These are phyloP conservation scores for Aspergillus steynii DNA, from an alignment of 495 filamentous ascomycete genomes.

Conservation along the genomic window DNA sequence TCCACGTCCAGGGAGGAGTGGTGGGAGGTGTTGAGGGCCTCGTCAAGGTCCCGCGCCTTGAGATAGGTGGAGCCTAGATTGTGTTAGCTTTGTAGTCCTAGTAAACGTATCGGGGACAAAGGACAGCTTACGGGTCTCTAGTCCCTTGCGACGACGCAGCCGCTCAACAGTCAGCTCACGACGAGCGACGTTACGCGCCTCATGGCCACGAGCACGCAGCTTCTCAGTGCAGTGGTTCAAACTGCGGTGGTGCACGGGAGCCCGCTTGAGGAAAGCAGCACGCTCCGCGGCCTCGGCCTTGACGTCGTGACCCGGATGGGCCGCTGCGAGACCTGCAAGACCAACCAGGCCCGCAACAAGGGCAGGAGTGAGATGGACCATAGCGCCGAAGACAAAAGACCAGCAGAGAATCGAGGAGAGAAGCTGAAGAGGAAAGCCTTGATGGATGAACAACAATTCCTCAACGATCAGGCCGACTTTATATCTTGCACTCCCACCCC, in stretches of 20 bases:
- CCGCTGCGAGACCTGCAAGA: constrained; percentile 21
- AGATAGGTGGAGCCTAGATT: constrained; percentile 35
- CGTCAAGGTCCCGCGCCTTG: constrained; percentile 18
- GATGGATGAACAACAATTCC: not conserved
- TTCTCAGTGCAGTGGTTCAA: constrained; percentile 49
- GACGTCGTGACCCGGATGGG: constrained; percentile 52
- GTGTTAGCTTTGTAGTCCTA: constrained; percentile 25
- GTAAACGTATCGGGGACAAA: constrained; percentile 38
- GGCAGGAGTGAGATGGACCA: constrained; percentile 13
- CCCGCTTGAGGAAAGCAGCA: constrained; percentile 38
- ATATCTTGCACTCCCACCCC: not conserved
- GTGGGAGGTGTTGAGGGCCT: constrained; percentile 16
- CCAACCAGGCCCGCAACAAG: constrained; percentile 21
- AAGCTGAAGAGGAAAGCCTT: not conserved
- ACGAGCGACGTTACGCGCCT: constrained; percentile 45
- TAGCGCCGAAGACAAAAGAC: not conserved
- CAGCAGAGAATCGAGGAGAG: not conserved
- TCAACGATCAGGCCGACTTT: not conserved
- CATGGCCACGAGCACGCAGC: constrained; percentile 50
- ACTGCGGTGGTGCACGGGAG: constrained; percentile 35
- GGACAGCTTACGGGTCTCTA: constrained; percentile 24
- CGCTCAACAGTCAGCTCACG: constrained; percentile 36
- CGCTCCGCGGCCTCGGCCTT: constrained; percentile 47
- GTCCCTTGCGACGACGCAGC: constrained; percentile 30
- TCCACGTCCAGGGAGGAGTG: constrained; percentile 38